These are phyloP conservation scores for Jatropha podagrica DNA, from an alignment of 441 rosid species.

Conservation along the genomic window DNA sequence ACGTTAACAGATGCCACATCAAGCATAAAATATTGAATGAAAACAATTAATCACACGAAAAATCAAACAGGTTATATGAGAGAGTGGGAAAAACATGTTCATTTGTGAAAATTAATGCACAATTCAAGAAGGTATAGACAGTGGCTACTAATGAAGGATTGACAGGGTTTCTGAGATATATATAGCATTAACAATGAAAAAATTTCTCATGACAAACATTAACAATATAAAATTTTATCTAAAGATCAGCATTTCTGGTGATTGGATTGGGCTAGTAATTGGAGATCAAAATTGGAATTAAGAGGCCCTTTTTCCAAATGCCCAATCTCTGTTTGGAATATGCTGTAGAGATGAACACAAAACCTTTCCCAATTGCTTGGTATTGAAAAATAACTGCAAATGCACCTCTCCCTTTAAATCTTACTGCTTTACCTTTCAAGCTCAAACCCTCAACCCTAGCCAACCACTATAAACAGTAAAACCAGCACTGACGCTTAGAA, in stretches of 20 bases:
- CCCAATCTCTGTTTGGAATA: not conserved
- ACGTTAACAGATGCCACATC: not conserved
- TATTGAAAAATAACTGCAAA: not conserved
- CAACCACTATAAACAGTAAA: not conserved
- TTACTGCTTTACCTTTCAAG: not conserved
- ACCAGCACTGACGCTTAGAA: not conserved
- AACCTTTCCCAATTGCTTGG: not conserved
- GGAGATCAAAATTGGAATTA: too few relatives aligned
- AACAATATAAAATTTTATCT: too few relatives aligned
- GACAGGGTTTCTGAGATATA: too few relatives aligned
- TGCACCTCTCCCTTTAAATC: not conserved
- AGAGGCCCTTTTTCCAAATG: not conserved
- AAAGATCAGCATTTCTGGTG: not conserved
- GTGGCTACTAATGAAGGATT: too few relatives aligned
- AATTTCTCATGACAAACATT: too few relatives aligned
- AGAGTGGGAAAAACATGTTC: not conserved
- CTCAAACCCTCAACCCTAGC: not conserved
- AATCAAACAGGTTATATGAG: not conserved
- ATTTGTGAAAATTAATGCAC: too few relatives aligned
- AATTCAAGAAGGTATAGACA: too few relatives aligned
- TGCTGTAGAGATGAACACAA: not conserved
- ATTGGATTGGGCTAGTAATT: not conserved
- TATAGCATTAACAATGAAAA: too few relatives aligned
- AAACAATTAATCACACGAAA: too few relatives aligned
- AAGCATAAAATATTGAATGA: not conserved